These are phyloP conservation scores for Pouteria glomerata DNA, from an alignment of 148 eudicot species.

Conservation along the genomic window DNA sequence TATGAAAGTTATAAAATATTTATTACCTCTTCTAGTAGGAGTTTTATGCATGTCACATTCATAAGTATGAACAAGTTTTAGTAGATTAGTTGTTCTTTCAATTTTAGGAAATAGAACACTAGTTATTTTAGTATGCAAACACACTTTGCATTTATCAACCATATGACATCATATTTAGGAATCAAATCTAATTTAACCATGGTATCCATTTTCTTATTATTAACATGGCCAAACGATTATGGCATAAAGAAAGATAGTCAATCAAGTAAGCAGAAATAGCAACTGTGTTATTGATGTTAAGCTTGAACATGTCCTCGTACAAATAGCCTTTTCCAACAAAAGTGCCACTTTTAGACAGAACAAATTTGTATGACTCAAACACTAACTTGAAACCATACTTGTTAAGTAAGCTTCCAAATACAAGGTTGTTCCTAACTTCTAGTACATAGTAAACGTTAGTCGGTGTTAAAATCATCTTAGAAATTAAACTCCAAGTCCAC, in stretches of 20 bases:
- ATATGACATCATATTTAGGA: neutral
- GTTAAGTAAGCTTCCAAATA: too few relatives aligned
- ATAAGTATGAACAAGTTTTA: neutral
- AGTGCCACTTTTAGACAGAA: neutral
- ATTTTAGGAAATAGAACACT: neutral
- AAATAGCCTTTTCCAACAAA: neutral
- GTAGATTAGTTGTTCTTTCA: neutral
- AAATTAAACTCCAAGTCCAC: neutral
- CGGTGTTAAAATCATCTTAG: neutral
- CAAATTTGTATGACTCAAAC: neutral
- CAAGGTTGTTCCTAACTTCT: too few relatives aligned
- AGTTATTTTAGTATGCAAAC: neutral
- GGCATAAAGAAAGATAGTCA: neutral
- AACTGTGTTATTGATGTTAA: neutral
- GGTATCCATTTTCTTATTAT: neutral
- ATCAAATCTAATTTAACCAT: neutral
- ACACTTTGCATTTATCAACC: neutral
- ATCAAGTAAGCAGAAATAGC: neutral
- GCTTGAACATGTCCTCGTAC: neutral
- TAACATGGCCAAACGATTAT: neutral
- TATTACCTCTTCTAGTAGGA: neutral
- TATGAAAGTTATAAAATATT: neutral
- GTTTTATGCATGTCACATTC: neutral
- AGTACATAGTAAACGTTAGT: too few relatives aligned
- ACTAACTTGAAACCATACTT: too few relatives aligned